phyloP scores from a whole-genome alignment of 768 basidiomycete species.

The Hygrophoropsis aurantiaca region DNA sequence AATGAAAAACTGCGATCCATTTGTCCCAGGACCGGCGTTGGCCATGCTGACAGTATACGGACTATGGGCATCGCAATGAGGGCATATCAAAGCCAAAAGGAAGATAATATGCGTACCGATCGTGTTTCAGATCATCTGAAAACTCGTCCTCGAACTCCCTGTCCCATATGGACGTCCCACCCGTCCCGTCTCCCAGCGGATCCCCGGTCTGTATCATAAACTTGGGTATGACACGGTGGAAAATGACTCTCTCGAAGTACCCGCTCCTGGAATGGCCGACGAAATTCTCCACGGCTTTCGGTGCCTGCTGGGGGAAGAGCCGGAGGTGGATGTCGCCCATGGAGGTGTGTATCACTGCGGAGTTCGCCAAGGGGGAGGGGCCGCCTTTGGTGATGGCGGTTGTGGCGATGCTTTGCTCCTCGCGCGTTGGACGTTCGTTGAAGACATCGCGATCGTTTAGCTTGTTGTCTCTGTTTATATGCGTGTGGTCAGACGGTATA shows the following conservation, averaged over 20 bases:
- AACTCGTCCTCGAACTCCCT: conserved; percentile 93
- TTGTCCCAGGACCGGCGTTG: conserved; percentile 85
- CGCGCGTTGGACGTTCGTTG: conserved; percentile 95
- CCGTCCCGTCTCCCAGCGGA: conserved; percentile 92
- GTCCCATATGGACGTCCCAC: conserved; percentile 89
- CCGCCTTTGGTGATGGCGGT: conserved; percentile 48
- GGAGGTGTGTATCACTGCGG: conserved; percentile 92
- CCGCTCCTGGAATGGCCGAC: conserved; percentile 86
- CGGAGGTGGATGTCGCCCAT: conserved; percentile 90
- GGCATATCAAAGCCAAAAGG: background rate
- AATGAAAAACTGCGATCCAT: conserved; percentile 98
- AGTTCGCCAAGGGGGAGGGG: conserved; percentile 71
- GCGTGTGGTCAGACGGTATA: conserved; percentile 1
- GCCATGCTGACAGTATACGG: conserved; percentile 98
- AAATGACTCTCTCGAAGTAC: conserved; percentile 91
- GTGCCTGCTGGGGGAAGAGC: conserved; percentile 88
- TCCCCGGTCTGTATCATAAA: conserved; percentile 99
- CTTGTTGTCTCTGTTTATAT: conserved; percentile 67
- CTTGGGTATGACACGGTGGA: conserved; percentile 97
- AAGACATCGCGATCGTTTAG: conserved; percentile 92
- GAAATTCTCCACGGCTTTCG: conserved; percentile 97
- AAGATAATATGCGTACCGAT: conserved; percentile 53
- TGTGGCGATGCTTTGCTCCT: conserved; percentile 87
- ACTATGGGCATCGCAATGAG: conserved; percentile 35
- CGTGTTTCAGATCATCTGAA: conserved; percentile 83